phyloP scores from a whole-genome alignment of 345 rosid species.

The Eucalyptus polyanthemos region DNA sequence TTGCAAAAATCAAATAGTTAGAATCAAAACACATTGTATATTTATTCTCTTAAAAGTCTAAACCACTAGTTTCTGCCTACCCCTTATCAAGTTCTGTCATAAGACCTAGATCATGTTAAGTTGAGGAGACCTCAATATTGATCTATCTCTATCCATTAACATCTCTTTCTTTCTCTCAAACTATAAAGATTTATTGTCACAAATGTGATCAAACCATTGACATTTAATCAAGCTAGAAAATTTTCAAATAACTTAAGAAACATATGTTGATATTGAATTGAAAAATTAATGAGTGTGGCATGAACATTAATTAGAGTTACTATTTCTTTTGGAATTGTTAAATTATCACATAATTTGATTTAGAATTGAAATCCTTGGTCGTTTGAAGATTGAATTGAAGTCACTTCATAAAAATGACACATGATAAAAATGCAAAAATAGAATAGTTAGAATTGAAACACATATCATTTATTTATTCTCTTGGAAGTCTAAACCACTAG shows the following conservation, averaged over 20 bases:
- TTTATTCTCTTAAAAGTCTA: background rate
- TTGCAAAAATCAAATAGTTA: background rate
- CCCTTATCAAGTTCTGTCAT: background rate
- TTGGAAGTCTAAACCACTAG: background rate
- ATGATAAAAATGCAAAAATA: no score
- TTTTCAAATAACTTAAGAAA: background rate
- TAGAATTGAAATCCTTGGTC: no score
- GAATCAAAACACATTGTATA: background rate
- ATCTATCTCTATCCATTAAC: background rate
- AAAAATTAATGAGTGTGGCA: no score
- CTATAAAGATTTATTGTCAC: background rate
- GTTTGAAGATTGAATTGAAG: background rate
- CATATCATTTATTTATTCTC: no score
- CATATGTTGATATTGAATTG: background rate
- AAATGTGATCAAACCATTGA: background rate
- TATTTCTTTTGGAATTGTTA: no score
- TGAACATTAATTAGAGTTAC: background rate
- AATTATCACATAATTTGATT: no score
- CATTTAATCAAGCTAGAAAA: background rate
- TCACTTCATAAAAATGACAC: background rate
- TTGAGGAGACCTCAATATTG: background rate
- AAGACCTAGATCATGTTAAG: background rate
- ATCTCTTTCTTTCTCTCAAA: background rate
- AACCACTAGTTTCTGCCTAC: background rate
- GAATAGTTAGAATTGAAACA: background rate